A percentile compares a stretch with the other conserved stretches of the same genome.
Evolutionary conservation across 1,284 basidiomycete genomes (phyloP).

Genomic region (Uromyces viciae-fabae): DNA sequence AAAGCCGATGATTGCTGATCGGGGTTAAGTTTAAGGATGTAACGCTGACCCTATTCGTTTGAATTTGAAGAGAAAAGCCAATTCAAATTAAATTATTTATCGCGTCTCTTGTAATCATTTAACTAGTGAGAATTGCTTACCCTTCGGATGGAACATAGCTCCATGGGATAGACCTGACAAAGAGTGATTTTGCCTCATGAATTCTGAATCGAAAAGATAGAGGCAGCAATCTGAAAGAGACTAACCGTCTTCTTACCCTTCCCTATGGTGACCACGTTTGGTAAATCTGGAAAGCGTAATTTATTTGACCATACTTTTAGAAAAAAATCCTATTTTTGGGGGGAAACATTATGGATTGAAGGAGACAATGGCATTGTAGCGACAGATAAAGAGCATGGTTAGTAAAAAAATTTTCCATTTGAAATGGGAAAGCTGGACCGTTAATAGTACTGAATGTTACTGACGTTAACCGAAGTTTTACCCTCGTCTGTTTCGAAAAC

Average conservation of each 20-base stretch:
- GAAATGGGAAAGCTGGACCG: neutral
- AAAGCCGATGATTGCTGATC: conserved; percentile 33
- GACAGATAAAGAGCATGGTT: neutral
- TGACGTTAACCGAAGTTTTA: conserved; percentile 14
- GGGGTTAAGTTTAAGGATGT: conserved; percentile 7
- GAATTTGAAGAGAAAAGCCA: neutral
- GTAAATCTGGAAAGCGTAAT: conserved; percentile 16
- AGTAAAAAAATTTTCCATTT: neutral
- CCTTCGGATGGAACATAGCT: conserved; percentile 20
- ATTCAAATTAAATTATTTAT: neutral
- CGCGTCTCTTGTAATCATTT: neutral
- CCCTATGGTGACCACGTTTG: conserved; percentile 19
- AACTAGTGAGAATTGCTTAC: too few relatives aligned
- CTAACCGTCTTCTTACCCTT: conserved; percentile 30
- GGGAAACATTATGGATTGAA: neutral
- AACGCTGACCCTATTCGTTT: conserved; percentile 27
- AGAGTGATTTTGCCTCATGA: neutral
- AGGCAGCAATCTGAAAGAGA: neutral
- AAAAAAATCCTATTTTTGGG: neutral
- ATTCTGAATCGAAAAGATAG: neutral
- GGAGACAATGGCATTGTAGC: neutral
- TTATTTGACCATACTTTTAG: conserved; percentile 14
- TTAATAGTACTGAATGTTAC: too few relatives aligned
- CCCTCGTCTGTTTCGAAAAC: conserved; percentile 24
- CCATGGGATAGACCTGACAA: conserved; percentile 31